Percentiles rank a stretch among this genome's conserved stretches.
phyloP scores from a whole-genome alignment of 164 flowering plant species.

The Magnolia kwangsiensis region DNA sequence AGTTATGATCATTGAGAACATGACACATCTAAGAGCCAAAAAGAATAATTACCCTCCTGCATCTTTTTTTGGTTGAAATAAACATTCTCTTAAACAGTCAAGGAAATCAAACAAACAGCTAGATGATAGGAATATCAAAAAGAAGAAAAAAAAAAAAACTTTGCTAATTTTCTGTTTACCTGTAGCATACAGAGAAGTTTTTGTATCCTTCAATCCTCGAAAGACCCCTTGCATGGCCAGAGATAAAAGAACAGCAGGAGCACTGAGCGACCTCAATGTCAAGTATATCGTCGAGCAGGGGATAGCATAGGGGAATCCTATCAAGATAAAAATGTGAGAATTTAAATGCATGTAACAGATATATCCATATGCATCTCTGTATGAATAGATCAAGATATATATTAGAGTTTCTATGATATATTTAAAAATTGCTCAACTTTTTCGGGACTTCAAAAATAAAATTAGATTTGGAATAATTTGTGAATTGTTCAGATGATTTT shows the following conservation, averaged over 20 bases:
- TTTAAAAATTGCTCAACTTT: no score
- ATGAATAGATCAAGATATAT: no score
- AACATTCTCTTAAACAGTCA: neutral
- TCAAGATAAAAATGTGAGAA: neutral
- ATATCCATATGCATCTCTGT: neutral
- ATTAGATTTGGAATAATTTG: no score
- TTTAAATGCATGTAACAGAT: neutral
- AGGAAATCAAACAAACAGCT: neutral
- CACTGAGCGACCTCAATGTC: conserved; percentile 53
- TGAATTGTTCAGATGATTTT: no score
- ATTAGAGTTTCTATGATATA: no score
- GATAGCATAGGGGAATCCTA: conserved; percentile 51
- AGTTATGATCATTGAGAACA: no score
- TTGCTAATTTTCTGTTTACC: conserved; percentile 23
- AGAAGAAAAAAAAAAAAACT: neutral
- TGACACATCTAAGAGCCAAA: neutral
- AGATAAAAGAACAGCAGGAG: conserved; percentile 68
- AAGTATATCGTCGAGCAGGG: conserved; percentile 47
- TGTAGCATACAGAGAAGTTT: conserved; percentile 58
- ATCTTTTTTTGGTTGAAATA: neutral
- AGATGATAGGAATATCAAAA: neutral
- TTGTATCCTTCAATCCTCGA: conserved; percentile 63
- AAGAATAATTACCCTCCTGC: neutral
- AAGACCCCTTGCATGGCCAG: conserved; percentile 65
- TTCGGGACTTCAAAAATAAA: no score